These are phyloP conservation scores for Kluyveromyces wickerhamii DNA, from an alignment of 805 yeast genomes.

Conservation along the genomic window DNA sequence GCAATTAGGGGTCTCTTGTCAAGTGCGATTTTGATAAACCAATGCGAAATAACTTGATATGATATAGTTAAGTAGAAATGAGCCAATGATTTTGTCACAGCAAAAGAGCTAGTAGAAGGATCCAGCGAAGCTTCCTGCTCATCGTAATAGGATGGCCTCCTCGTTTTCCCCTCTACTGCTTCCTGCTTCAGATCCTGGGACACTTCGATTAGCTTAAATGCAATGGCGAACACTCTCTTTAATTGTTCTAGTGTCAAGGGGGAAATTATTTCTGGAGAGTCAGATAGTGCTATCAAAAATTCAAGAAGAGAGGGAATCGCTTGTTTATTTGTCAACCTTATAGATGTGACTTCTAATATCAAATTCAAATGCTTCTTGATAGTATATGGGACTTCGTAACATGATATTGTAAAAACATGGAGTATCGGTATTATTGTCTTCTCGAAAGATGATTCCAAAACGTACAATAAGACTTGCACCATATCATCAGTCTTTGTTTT, in stretches of 20 bases:
- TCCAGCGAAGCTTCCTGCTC: conserved; percentile 45
- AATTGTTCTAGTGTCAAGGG: conserved; percentile 71
- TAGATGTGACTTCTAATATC: conserved; percentile 67
- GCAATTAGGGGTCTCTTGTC: conserved; percentile 52
- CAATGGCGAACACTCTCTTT: conserved; percentile 74
- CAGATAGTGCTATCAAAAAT: conserved; percentile 57
- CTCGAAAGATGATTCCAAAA: conserved; percentile 62
- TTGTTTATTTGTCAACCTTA: conserved; percentile 59
- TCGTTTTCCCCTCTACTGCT: conserved; percentile 10
- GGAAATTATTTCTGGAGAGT: conserved; percentile 58
- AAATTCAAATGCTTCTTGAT: conserved; percentile 59
- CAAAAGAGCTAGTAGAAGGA: conserved; percentile 44
- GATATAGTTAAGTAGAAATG: conserved; percentile 58
- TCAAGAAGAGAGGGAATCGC: conserved; percentile 72
- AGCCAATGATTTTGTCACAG: conserved; percentile 43
- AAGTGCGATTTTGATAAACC: conserved; percentile 61
- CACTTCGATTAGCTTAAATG: conserved; percentile 70
- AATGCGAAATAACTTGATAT: conserved; percentile 56
- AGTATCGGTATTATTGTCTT: conserved; percentile 71
- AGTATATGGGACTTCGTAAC: conserved; percentile 72
- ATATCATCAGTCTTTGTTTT: conserved; percentile 57
- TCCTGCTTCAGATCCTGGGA: conserved; percentile 41
- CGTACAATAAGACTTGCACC: conserved; percentile 49
- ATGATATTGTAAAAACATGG: conserved; percentile 65
- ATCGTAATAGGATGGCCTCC: conserved; percentile 13